Conservation (phyloP, 208 protist species). For the Acanthamoeba royreba region DNA sequence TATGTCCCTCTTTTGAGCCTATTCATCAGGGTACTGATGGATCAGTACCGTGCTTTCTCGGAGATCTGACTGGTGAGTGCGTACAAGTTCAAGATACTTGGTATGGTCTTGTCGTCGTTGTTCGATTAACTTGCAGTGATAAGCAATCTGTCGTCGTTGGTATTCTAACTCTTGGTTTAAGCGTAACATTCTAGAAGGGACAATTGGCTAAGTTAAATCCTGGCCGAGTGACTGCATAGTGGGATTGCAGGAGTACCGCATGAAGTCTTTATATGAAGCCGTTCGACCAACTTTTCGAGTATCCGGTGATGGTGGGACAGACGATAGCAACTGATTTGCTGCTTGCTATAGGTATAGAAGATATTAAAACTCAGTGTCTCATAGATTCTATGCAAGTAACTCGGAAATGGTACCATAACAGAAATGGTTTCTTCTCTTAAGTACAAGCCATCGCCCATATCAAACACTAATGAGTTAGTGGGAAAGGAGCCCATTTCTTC, state of each 20-base stretch:
- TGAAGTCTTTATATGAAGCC: background rate
- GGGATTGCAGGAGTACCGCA: no score
- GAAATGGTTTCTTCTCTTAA: background rate
- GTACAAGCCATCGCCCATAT: constrained; percentile 31
- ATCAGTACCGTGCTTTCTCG: no score
- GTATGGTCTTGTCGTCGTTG: background rate
- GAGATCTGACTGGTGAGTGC: no score
- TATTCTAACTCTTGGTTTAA: background rate
- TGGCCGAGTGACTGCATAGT: no score
- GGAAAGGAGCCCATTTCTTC: constrained; percentile 9
- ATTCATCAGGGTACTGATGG: no score
- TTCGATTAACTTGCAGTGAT: background rate
- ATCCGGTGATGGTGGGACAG: background rate
- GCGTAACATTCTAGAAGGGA: background rate
- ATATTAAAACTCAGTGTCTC: no score
- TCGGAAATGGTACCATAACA: constrained; percentile 31
- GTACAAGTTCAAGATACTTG: background rate
- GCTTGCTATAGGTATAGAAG: no score
- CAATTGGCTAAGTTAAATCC: no score
- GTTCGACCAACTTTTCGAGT: background rate
- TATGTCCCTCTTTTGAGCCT: background rate
- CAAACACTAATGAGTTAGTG: constrained; percentile 25
- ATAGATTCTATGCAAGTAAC: no score
- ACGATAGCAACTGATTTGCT: background rate
- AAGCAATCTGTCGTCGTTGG: background rate